Evolutionary conservation across 805 yeast species (phyloP), one percentile per base, ranked within the genome.

Genomic region (Candida pseudoglaebosa): DNA sequence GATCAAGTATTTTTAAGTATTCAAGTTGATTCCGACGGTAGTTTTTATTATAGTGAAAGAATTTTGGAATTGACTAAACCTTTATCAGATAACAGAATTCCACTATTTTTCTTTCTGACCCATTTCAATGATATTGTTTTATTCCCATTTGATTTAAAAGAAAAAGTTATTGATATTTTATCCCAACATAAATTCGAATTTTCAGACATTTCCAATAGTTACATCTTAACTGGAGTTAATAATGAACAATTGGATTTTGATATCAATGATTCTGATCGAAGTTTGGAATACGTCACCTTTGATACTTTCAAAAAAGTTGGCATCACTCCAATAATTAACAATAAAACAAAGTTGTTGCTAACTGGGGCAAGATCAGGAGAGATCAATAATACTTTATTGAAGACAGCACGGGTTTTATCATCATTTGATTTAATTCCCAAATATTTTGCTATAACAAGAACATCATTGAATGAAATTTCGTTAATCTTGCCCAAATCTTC

Each of bases 51-150:
- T 32, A 52, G 60, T 29, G 67, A 70, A 28, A 59, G 81, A 30
- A 78, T 80, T 12, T 54, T 80, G 33, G 76, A 75, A 39, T 57
- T 81, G 28, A 77, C 83, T 1, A 64, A 67, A 36, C 86, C 86
- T 1, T 58, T 81, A n/a, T 71, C 82, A 1, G 62, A 65, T 28
- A 76, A 77, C 34, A 69, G 67, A 13, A 77, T 81, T 21, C 71
- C 85, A 2, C 62, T 81, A 24, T 80, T 78, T 51, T 81, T 80
- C 56, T 55, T 81, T 22, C 71, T 80, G 13, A 77, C 80, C 24
- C 82, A 80, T 56, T 80, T 78, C 54, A 73, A 79, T 29, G 84
- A 80, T 54, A 75, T 77, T 34, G 80, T 81, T 16, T 59, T 81
- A 34, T 67, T 80, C n/a, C 87, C 87, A 0, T 55, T 53, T 26